phyloP scores from a whole-genome alignment of 306 rosid genomes.

The Coriaria nepalensis region DNA sequence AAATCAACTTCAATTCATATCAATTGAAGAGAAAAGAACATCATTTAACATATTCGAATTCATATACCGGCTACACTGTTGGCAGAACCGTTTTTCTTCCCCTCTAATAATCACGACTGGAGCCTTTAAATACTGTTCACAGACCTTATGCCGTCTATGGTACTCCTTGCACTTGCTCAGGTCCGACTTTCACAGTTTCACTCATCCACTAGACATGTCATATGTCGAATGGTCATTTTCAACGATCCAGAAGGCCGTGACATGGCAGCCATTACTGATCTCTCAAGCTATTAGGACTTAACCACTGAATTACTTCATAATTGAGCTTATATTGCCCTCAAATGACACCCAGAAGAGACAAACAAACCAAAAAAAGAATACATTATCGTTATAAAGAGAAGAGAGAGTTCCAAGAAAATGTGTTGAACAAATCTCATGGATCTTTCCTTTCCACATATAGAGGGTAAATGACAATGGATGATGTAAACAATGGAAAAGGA shows the following conservation, averaged over 20 bases:
- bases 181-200: slow-evolving; percentile 28
- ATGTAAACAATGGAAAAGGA: background rate
- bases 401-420: slow-evolving; percentile 29
- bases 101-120: slow-evolving; percentile 23
- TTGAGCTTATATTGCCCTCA: background rate
- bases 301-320: background rate
- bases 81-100: slow-evolving; percentile 39
- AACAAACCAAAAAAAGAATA: slow-evolving; percentile 1
- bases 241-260: slow-evolving; percentile 5
- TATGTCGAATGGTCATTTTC: slow-evolving; percentile 1
- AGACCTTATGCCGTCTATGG: slow-evolving; percentile 37
- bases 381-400: background rate
- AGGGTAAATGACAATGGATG: background rate
- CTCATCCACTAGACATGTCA: slow-evolving; percentile 26
- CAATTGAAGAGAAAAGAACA: background rate
- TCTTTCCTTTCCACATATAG: background rate
- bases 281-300: no score
- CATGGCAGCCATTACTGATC: no score
- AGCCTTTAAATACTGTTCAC: slow-evolving; percentile 33
- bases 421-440: background rate
- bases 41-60: background rate
- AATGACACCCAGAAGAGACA: no score
- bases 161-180: slow-evolving; percentile 32
- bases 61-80: slow-evolving; percentile 41
- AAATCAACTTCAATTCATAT: background rate